Conservation (phyloP, 2,329 filamentous ascomycete species). For the Beauveria pseudobassiana region DNA sequence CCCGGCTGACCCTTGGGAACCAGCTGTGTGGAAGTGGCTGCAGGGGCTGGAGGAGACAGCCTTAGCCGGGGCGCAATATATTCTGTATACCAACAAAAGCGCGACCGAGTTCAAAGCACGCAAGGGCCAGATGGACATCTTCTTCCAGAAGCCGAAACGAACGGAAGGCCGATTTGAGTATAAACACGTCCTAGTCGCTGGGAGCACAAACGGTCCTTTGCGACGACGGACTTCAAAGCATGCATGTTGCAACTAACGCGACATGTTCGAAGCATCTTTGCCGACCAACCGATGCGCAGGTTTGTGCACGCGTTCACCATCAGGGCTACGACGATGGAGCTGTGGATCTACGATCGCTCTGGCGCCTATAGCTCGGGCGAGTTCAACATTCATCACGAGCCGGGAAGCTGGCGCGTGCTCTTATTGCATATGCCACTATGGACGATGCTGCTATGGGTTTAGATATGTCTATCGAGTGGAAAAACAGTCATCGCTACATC, state of each 20-base stretch:
- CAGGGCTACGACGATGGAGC: slow-evolving; percentile 3
- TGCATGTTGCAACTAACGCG: slow-evolving; percentile 15
- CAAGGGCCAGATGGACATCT: slow-evolving; percentile 17
- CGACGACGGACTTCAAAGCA: slow-evolving; percentile 14
- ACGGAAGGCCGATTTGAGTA: slow-evolving; percentile 9
- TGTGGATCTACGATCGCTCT: slow-evolving; percentile 12
- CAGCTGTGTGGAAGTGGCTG: slow-evolving; percentile 6
- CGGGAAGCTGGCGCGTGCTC: no score
- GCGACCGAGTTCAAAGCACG: slow-evolving; percentile 16
- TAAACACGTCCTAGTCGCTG: slow-evolving; percentile 17
- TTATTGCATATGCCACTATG: slow-evolving; percentile 16
- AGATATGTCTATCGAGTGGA: slow-evolving; percentile 8
- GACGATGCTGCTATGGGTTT: slow-evolving; percentile 14
- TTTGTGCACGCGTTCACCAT: slow-evolving; percentile 13
- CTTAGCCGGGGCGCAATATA: slow-evolving; percentile 2
- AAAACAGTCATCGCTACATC: slow-evolving; percentile 2
- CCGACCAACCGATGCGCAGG: slow-evolving; percentile 17
- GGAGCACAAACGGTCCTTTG: slow-evolving; percentile 15
- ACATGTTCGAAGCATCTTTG: slow-evolving; percentile 13
- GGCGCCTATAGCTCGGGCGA: slow-evolving; percentile 13
- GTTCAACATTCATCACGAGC: slow-evolving; percentile 12
- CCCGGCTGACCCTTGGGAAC: background rate
- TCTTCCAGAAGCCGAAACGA: slow-evolving; percentile 14
- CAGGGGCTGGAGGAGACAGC: background rate
- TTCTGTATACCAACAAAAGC: slow-evolving; percentile 14